Conservation (phyloP, 139 green algal species). For the Trebouxia sp. region DNA sequence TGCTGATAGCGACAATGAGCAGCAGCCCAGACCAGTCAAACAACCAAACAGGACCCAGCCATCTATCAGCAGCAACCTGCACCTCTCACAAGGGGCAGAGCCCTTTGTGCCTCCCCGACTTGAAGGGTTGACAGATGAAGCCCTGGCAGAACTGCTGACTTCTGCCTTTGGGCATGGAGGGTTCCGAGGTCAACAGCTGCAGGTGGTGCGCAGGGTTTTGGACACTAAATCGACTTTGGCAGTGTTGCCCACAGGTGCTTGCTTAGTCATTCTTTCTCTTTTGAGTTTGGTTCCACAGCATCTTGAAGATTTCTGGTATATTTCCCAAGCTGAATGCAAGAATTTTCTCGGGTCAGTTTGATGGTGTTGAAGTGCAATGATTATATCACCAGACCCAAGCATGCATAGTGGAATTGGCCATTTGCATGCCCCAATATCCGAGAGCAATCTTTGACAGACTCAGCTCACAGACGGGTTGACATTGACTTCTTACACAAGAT, state of each 20-base stretch:
- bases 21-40: background rate
- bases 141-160: constrained; percentile 44
- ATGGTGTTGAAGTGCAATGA: too few species aligned
- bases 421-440: too few species aligned
- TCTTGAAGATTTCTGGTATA: background rate
- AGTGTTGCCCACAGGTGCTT: constrained; percentile 85
- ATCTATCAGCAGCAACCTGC: constrained; percentile 9
- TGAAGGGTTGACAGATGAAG: constrained; percentile 21
- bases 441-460: too few species aligned
- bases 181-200: constrained; percentile 83
- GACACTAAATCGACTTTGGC: constrained; percentile 67
- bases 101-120: constrained; percentile 8
- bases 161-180: constrained; percentile 55
- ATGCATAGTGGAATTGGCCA: too few species aligned
- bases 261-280: too few species aligned
- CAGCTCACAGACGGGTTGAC: constrained; percentile 37
- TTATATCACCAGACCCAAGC: too few species aligned
- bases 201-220: constrained; percentile 72
- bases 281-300: background rate
- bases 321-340: too few species aligned
- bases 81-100: background rate
- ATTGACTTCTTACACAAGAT: too few species aligned
- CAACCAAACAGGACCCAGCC: background rate
- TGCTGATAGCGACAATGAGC: background rate
- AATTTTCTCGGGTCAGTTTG: too few species aligned